phyloP scores from a whole-genome alignment of 148 eudicot species.

The Silene uniflora region DNA sequence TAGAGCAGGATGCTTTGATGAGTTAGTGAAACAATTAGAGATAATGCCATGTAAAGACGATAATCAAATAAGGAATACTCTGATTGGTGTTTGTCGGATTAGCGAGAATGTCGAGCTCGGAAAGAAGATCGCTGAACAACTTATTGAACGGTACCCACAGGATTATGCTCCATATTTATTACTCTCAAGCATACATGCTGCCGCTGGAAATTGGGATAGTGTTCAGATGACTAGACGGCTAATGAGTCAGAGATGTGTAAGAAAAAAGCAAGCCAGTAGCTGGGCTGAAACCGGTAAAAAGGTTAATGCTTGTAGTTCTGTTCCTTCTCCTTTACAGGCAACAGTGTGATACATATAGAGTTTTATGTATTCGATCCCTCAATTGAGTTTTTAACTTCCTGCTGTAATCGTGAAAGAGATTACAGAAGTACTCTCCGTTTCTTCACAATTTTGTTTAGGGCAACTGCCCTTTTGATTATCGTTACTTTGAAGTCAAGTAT shows the following conservation, averaged over 20 bases:
- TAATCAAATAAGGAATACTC: slow-evolving; percentile 55
- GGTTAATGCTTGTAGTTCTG: slow-evolving; percentile 28
- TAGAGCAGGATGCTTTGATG: slow-evolving; percentile 57
- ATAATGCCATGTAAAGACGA: slow-evolving; percentile 51
- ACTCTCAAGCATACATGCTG: slow-evolving; percentile 60
- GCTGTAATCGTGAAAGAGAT: slow-evolving; percentile 10
- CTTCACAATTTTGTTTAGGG: not conserved
- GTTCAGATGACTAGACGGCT: slow-evolving; percentile 43
- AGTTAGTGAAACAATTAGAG: slow-evolving; percentile 51
- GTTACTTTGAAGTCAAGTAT: slow-evolving; percentile 5
- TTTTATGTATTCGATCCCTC: not conserved
- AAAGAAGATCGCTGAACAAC: slow-evolving; percentile 47
- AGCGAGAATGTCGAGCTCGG: slow-evolving; percentile 56
- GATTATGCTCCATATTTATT: slow-evolving; percentile 53
- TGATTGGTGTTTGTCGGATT: slow-evolving; percentile 62
- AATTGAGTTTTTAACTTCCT: slow-evolving; percentile 1
- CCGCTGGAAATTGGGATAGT: slow-evolving; percentile 57
- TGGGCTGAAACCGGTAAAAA: slow-evolving; percentile 49
- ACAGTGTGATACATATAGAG: not conserved
- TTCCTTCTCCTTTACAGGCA: not conserved
- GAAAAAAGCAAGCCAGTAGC: slow-evolving; percentile 52
- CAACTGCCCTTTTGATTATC: slow-evolving; percentile 6
- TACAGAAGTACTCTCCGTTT: slow-evolving; percentile 4
- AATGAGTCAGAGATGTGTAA: slow-evolving; percentile 42
- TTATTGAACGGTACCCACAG: slow-evolving; percentile 50